Evolutionary conservation across 1,284 basidiomycete species (phyloP), one percentile per base, ranked within the genome.

Genomic region (Microbotryomycetes sp.): DNA sequence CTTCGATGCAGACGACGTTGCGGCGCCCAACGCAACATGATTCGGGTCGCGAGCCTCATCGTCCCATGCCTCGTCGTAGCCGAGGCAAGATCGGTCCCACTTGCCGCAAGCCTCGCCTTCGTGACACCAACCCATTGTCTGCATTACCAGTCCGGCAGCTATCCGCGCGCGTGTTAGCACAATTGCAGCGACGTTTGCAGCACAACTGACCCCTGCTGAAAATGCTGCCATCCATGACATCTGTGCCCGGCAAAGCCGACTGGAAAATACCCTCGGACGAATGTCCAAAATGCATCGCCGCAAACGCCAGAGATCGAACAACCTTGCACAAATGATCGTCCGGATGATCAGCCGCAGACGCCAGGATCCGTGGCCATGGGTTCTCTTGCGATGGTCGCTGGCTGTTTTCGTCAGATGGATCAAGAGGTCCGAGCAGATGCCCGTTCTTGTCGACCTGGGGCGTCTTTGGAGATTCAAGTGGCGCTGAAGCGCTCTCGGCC

Each of bases 301-400:
- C 71, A 30, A 66, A 71, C 46, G 46, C 64, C n/a, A 72, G 59
- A 5, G 68, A 62, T 9, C 71, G 63, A n/a, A 70, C 51, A 26
- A 54, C 52, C 52, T 72, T 72, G 5, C 70, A 66, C 18, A 67
- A 56, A n/a, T 72, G 71, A 41, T 70, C 67, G 57, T 72, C 71
- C 15, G 63, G 56, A 51, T 71, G 70, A 45, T 71, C 70, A 3
- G 57, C 60, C 6, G 66, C 66, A 5, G 56, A 59, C 16, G 55
- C 48, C 16, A 67, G 26, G 4, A 65, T 54, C 46, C 27, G 54
- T 48, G 62, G 57, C 66, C 66, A 67, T 3, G 66, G 58, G 55
- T 63, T 67, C 13, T 27, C 57, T 23, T 9, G 21, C 21, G 21
- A 13, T 21, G 9, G 11, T 9, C 18, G 11, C 18, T 41, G 35